These are phyloP conservation scores for Rutstroemia sp. DNA, from an alignment of 2,329 filamentous ascomycete species.

Conservation along the genomic window DNA sequence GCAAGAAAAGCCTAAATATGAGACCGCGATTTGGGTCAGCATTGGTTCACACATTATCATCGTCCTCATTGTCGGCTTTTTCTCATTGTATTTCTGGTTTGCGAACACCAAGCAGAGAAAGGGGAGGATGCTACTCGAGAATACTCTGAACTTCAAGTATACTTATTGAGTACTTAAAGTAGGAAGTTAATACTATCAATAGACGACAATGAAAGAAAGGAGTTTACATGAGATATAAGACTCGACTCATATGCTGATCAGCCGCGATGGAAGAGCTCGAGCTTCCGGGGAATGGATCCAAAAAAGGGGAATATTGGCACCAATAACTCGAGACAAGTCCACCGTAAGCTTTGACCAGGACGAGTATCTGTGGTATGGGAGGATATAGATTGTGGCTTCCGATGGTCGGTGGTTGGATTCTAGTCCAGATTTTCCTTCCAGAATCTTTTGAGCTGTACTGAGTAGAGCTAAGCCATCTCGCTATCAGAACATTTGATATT, in stretches of 20 bases:
- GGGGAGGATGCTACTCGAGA: conserved; percentile 43
- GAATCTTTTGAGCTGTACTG: no score
- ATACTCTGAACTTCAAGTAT: conserved; percentile 24
- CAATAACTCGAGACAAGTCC: no score
- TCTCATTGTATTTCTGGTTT: conserved; percentile 45
- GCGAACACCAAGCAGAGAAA: conserved; percentile 41
- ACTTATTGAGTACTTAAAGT: conserved; percentile 19
- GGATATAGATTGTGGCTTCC: no score
- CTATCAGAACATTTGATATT: not conserved
- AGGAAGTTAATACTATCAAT: not conserved
- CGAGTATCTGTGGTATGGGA: no score
- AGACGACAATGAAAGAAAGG: not conserved
- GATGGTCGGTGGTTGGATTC: no score
- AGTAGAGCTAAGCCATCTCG: not conserved
- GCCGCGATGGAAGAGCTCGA: not conserved
- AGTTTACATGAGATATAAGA: not conserved
- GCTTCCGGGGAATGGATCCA: no score
- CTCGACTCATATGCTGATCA: not conserved
- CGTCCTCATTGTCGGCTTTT: conserved; percentile 43
- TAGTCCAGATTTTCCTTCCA: no score
- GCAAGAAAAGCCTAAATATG: conserved; percentile 53
- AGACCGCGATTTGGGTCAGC: conserved; percentile 60
- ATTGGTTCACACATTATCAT: conserved; percentile 58
- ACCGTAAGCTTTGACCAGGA: no score
- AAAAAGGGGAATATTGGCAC: no score